phyloP scores from a whole-genome alignment of 257 asterid genomes.

The Henckelia pumila region DNA sequence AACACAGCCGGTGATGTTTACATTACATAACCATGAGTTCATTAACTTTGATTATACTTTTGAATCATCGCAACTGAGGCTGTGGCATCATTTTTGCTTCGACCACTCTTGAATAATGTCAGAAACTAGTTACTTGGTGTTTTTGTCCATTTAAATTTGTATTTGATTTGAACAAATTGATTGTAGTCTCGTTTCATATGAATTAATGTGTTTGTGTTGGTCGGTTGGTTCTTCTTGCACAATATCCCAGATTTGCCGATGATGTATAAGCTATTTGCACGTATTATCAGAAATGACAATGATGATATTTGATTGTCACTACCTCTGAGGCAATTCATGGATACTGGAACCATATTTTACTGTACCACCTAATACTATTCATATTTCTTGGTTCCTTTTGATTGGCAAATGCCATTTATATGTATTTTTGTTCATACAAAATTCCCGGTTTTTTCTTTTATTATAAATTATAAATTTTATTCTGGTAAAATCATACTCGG shows the following conservation, averaged over 20 bases:
- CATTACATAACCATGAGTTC: neutral
- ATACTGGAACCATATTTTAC: too few species aligned
- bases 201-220: too few species aligned
- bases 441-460: too few species aligned
- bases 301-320: constrained; percentile 12
- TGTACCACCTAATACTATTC: neutral
- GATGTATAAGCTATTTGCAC: constrained; percentile 4
- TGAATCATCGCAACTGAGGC: neutral
- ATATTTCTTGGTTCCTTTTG: too few species aligned
- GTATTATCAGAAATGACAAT: constrained; percentile 13
- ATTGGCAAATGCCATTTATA: too few species aligned
- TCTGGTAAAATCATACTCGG: too few species aligned
- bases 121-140: neutral
- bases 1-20: neutral
- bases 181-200: too few species aligned
- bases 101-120: neutral
- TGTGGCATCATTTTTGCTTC: too few species aligned
- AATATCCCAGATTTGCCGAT: neutral
- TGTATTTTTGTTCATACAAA: too few species aligned
- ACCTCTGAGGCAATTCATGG: constrained; percentile 12
- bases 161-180: too few species aligned
- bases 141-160: too few species aligned
- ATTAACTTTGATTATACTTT: neutral
- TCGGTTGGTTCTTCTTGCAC: neutral
- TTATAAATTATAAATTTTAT: too few species aligned